phyloP scores from a whole-genome alignment of 106 monocot species.

The Acorus calamus region DNA sequence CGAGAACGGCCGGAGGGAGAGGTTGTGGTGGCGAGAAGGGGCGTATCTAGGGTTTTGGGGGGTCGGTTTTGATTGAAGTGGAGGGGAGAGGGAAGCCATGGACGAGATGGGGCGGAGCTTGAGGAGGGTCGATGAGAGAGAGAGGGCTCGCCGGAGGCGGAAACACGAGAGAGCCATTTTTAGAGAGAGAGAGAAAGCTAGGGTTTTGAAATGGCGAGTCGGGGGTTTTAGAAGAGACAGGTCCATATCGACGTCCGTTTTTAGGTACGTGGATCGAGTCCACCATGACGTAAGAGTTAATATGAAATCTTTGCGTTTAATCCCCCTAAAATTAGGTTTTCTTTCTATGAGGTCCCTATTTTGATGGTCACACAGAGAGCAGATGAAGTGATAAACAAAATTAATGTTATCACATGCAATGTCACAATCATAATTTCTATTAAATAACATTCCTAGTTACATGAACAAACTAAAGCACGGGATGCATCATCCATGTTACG shows the following conservation, averaged over 20 bases:
- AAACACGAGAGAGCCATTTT: constrained; percentile 44
- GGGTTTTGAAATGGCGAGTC: constrained; percentile 1
- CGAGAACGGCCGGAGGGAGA: constrained; percentile 41
- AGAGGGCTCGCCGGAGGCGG: constrained; percentile 53
- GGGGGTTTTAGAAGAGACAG: not conserved
- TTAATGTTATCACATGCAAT: too few relatives aligned
- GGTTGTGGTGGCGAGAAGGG: not conserved
- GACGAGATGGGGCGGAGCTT: constrained; percentile 4
- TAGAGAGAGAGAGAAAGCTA: not conserved
- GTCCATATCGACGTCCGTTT: not conserved
- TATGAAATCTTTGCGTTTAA: too few relatives aligned
- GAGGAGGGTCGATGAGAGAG: constrained; percentile 36
- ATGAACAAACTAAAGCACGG: too few relatives aligned
- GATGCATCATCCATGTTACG: too few relatives aligned
- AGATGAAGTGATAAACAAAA: too few relatives aligned
- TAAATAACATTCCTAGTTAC: too few relatives aligned
- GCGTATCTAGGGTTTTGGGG: constrained; percentile 1
- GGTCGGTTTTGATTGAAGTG: not conserved
- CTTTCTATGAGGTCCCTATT: too few relatives aligned
- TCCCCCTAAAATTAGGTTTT: too few relatives aligned
- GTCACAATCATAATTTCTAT: too few relatives aligned
- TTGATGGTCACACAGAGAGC: too few relatives aligned
- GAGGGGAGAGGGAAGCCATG: constrained; percentile 1
- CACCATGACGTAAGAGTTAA: too few relatives aligned
- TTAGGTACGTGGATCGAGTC: too few relatives aligned